These are phyloP conservation scores for Leptographium procerum DNA, from an alignment of 2,329 filamentous ascomycete genomes.

Conservation along the genomic window DNA sequence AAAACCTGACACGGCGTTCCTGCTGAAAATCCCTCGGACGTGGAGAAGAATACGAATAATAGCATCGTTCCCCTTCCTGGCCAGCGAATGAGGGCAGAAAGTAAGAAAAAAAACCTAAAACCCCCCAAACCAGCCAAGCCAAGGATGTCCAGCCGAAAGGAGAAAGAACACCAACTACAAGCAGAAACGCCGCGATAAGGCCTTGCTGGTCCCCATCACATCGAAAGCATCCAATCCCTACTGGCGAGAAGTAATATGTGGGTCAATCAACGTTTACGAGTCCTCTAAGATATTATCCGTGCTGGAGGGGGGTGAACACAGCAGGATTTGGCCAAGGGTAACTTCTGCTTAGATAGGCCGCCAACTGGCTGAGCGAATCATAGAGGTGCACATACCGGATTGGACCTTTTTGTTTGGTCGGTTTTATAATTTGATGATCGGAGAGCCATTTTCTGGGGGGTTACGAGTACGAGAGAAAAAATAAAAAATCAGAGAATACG, in stretches of 20 bases:
- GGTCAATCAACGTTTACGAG: background rate
- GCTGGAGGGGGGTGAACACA: background rate
- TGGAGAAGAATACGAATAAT: background rate
- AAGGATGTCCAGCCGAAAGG: background rate
- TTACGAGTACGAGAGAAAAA: background rate
- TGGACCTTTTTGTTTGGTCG: background rate
- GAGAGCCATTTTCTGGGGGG: background rate
- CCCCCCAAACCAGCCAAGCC: background rate
- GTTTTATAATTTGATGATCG: background rate
- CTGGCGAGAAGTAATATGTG: conserved; percentile 3
- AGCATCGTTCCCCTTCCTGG: background rate
- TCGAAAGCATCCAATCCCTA: conserved; percentile 2
- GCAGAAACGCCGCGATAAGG: background rate
- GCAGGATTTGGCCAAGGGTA: background rate
- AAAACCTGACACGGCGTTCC: background rate
- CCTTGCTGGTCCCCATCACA: background rate
- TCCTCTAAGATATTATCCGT: background rate
- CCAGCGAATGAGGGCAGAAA: background rate
- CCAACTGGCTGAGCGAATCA: background rate
- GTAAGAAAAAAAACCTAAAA: background rate
- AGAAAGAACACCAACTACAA: background rate
- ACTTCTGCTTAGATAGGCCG: background rate
- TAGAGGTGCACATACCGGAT: background rate
- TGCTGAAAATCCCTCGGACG: background rate
- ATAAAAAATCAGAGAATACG: background rate